Evolutionary conservation across 371 early-diverging fungal species (phyloP).

Genomic region (Mortierella sp.): DNA sequence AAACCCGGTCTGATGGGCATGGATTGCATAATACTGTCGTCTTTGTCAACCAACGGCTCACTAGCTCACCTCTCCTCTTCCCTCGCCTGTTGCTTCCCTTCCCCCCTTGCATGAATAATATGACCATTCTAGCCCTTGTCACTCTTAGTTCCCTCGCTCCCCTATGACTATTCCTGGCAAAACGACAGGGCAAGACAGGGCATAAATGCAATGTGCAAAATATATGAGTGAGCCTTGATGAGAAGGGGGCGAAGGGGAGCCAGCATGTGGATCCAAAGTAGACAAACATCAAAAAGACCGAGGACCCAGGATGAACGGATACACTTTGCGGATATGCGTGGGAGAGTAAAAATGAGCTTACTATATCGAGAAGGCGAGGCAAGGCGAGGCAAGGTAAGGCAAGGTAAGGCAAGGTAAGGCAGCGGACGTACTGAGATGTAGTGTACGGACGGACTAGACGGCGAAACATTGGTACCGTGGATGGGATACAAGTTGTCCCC

Average conservation of each 20-base stretch:
- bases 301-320: too few species aligned
- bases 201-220: not conserved
- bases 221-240: not conserved
- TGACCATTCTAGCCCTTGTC: too few species aligned
- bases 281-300: not conserved
- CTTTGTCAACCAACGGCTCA: too few species aligned
- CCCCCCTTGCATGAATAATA: too few species aligned
- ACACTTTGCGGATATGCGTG: too few species aligned
- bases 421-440: not conserved
- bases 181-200: not conserved
- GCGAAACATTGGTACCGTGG: slow-evolving; percentile 9
- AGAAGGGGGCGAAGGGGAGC: not conserved
- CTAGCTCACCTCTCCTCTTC: not conserved
- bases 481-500: slow-evolving; percentile 4
- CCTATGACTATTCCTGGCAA: not conserved
- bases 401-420: not conserved
- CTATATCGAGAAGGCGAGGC: not conserved
- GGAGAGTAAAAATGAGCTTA: not conserved
- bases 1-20: too few species aligned
- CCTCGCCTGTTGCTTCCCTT: too few species aligned
- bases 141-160: too few species aligned
- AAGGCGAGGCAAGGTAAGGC: too few species aligned
- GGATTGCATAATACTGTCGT: too few species aligned
- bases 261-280: not conserved
- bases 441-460: not conserved